Evolutionary conservation across 2,329 filamentous ascomycete species (phyloP).

Genomic region (Bipolaris oryzae): DNA sequence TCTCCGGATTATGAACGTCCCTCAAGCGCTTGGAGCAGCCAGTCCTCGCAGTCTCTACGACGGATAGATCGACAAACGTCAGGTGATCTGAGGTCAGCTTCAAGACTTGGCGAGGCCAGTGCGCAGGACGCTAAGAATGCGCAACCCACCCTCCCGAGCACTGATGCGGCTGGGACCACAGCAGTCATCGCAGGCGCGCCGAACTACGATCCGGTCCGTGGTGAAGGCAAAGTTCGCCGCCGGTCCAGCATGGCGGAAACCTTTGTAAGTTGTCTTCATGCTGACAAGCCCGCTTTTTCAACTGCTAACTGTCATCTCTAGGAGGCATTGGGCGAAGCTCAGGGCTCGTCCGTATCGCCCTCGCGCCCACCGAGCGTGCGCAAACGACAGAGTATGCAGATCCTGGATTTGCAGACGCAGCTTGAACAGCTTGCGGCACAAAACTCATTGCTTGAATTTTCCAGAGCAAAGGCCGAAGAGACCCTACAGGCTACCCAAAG

Average conservation of each 20-base stretch:
- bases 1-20: slow-evolving; percentile 60
- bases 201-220: slow-evolving; percentile 75
- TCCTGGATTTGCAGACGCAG: slow-evolving; percentile 82
- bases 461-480: slow-evolving; percentile 72
- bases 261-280: slow-evolving; percentile 71
- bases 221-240: slow-evolving; percentile 85
- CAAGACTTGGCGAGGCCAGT: slow-evolving; percentile 62
- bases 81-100: slow-evolving; percentile 75
- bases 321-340: slow-evolving; percentile 94
- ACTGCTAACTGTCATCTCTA: slow-evolving; percentile 53
- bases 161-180: slow-evolving; percentile 44
- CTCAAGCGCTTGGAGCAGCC: slow-evolving; percentile 65
- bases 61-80: slow-evolving; percentile 70
- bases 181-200: slow-evolving; percentile 56
- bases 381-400: slow-evolving; percentile 95
- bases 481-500: slow-evolving; percentile 62
- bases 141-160: slow-evolving; percentile 39
- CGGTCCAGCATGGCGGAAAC: slow-evolving; percentile 85
- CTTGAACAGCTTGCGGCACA: slow-evolving; percentile 86
- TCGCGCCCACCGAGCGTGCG: slow-evolving; percentile 95
- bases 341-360: slow-evolving; percentile 87
- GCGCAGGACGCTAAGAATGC: slow-evolving; percentile 43
- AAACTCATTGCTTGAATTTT: slow-evolving; percentile 78
- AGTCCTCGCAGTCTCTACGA: slow-evolving; percentile 72
- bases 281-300: slow-evolving; percentile 13